Evolutionary conservation across 176 grass and related monocot genomes (phyloP).

Genomic region (Juncus inflexus): DNA sequence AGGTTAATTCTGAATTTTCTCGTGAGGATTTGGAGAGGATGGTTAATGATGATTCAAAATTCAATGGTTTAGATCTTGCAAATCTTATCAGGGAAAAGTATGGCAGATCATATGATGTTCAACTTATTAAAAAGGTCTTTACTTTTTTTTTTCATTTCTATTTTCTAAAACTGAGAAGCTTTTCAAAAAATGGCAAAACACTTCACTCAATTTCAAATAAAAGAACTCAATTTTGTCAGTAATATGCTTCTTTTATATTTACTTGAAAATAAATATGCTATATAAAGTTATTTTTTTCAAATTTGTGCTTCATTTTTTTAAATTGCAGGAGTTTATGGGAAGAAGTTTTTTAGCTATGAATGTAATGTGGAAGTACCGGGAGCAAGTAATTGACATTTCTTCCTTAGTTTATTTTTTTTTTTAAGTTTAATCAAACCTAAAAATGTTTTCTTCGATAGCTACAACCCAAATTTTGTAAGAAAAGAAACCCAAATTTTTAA

Average conservation of each 20-base stretch:
- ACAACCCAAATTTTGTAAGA: neutral
- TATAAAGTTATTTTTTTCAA: neutral
- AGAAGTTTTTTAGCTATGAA: slow-evolving; percentile 84
- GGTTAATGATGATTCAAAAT: slow-evolving; percentile 46
- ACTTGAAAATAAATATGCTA: no score
- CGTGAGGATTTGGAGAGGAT: slow-evolving; percentile 66
- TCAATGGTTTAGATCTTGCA: slow-evolving; percentile 72
- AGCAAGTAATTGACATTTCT: slow-evolving; percentile 42
- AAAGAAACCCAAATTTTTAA: no score
- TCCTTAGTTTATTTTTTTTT: slow-evolving; percentile 4
- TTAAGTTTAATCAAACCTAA: slow-evolving; percentile 12
- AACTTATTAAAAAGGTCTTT: slow-evolving; percentile 65
- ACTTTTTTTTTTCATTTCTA: neutral
- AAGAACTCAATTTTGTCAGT: no score
- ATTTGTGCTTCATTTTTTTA: neutral
- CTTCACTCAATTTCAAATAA: no score
- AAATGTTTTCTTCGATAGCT: neutral
- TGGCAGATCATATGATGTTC: slow-evolving; percentile 88
- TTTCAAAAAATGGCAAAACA: no score
- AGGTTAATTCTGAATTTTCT: slow-evolving; percentile 31
- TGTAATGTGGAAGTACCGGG: slow-evolving; percentile 99
- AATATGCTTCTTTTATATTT: no score
- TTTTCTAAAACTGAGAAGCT: neutral
- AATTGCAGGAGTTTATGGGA: slow-evolving; percentile 82
- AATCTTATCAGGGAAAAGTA: slow-evolving; percentile 85